Conservation (phyloP, 495 filamentous ascomycete species). For the Sphaerosporella brunnea region DNA sequence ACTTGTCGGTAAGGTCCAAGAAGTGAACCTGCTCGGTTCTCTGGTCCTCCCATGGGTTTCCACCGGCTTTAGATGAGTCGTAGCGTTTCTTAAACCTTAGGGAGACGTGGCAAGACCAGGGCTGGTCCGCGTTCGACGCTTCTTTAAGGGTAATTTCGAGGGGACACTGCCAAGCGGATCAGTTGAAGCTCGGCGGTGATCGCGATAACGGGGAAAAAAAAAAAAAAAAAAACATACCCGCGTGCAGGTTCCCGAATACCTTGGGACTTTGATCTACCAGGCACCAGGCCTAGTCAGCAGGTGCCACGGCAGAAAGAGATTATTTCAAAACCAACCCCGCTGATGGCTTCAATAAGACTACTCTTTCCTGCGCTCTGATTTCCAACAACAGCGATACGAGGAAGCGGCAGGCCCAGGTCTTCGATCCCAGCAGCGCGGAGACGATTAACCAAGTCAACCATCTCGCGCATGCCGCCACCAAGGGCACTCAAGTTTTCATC, state of each 20-base stretch:
- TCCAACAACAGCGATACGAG: conserved; percentile 26
- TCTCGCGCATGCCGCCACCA: conserved; percentile 24
- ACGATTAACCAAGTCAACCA: conserved; percentile 25
- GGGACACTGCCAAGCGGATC: too few species aligned
- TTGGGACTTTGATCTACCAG: conserved; percentile 25
- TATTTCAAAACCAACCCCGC: conserved; percentile 22
- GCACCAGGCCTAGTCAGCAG: too few species aligned
- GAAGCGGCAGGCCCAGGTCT: conserved; percentile 22
- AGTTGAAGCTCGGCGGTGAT: too few species aligned
- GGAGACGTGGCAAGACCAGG: conserved; percentile 24
- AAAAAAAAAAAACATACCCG: too few species aligned
- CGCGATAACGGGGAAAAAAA: too few species aligned
- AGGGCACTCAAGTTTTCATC: conserved; percentile 6
- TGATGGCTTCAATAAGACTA: conserved; percentile 27
- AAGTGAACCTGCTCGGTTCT: conserved; percentile 24
- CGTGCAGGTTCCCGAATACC: conserved; percentile 24
- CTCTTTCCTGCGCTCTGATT: conserved; percentile 27
- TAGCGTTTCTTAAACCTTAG: conserved; percentile 24
- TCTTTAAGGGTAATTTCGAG: conserved; percentile 27
- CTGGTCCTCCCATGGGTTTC: conserved; percentile 23
- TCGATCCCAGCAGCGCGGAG: conserved; percentile 25
- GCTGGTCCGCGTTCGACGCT: conserved; percentile 4
- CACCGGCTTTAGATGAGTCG: conserved; percentile 7
- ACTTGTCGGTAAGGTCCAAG: conserved; percentile 17
- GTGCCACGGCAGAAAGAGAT: too few species aligned